These are phyloP conservation scores for Porogramme epimiltina DNA, from an alignment of 1,284 basidiomycete species.

Conservation along the genomic window DNA sequence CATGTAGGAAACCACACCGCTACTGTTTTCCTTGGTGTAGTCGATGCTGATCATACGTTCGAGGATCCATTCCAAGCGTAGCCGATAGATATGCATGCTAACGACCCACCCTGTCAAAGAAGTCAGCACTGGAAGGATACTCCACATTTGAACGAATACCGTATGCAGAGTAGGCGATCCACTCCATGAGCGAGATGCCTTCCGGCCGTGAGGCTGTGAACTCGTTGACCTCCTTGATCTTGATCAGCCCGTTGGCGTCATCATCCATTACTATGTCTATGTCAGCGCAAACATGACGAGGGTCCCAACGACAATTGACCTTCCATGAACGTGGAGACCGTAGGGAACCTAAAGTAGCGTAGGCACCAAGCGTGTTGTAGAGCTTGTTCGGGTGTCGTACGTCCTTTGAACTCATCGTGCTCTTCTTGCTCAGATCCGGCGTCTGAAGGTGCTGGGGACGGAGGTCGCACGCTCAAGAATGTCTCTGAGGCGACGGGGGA, in stretches of 20 bases:
- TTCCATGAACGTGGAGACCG: conserved; percentile 10
- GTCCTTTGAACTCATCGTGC: conserved; percentile 3
- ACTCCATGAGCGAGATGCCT: conserved; percentile 5
- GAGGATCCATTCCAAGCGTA: conserved; percentile 1
- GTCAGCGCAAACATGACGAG: background rate
- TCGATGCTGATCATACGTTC: background rate
- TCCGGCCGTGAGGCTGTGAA: conserved; percentile 1
- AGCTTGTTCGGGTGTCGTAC: conserved; percentile 1
- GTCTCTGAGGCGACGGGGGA: no score
- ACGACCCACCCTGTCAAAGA: conserved; percentile 3
- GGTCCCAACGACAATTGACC: background rate
- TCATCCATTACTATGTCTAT: conserved; percentile 2
- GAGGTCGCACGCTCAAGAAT: background rate
- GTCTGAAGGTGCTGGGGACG: background rate
- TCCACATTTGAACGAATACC: background rate
- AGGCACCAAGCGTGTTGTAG: conserved; percentile 4
- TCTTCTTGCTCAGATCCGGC: background rate
- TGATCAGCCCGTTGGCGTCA: conserved; percentile 11
- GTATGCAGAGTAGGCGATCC: conserved; percentile 8
- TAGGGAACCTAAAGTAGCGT: conserved; percentile 7
- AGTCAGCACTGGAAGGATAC: background rate
- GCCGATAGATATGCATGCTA: conserved; percentile 1
- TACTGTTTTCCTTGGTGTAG: conserved; percentile 2
- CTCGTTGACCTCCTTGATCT: conserved; percentile 11
- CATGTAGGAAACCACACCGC: background rate